Percentiles rank a stretch among this genome's conserved stretches.
phyloP scores from a whole-genome alignment of 805 yeast species.

The Starmerella roubikii region DNA sequence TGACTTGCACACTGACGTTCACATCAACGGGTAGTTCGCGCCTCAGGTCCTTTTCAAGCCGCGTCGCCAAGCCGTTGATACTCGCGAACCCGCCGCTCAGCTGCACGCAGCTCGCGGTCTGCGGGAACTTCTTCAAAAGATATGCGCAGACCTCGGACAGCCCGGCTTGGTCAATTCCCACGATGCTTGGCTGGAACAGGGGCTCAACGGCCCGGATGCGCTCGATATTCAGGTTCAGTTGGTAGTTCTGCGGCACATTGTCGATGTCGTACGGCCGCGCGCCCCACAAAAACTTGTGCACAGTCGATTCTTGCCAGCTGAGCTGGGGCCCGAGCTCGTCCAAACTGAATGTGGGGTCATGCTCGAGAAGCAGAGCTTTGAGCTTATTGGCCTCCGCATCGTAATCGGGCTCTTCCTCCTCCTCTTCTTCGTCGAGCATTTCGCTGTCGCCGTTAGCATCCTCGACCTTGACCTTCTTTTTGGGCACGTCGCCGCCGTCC shows the following conservation, averaged over 20 bases:
- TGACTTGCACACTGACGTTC: constrained; percentile 45
- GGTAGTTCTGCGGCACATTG: constrained; percentile 74
- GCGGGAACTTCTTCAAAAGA: constrained; percentile 33
- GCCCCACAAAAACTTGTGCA: constrained; percentile 81
- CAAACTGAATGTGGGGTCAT: constrained; percentile 72
- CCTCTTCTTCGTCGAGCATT: constrained; percentile 34
- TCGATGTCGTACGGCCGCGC: constrained; percentile 77
- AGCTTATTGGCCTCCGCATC: constrained; percentile 29
- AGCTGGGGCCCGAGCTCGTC: constrained; percentile 72
- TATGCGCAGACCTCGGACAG: constrained; percentile 64
- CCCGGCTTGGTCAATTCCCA: constrained; percentile 94
- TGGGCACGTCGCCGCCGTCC: not conserved
- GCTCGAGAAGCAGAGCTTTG: constrained; percentile 64
- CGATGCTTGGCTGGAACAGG: constrained; percentile 80
- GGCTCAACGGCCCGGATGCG: constrained; percentile 87
- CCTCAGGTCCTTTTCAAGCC: constrained; percentile 59
- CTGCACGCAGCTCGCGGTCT: constrained; percentile 47
- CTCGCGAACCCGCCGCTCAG: constrained; percentile 75
- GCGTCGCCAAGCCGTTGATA: constrained; percentile 48
- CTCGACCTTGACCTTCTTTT: not conserved
- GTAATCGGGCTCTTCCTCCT: constrained; percentile 68
- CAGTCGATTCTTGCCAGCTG: constrained; percentile 69
- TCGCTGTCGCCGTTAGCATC: constrained; percentile 50
- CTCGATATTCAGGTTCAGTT: constrained; percentile 80
- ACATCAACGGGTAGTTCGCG: constrained; percentile 57